Evolutionary conservation across 2,329 filamentous ascomycete species (phyloP), one percentile per base, ranked within the genome.

Genomic region (Stagonosporopsis chrysanthemi): DNA sequence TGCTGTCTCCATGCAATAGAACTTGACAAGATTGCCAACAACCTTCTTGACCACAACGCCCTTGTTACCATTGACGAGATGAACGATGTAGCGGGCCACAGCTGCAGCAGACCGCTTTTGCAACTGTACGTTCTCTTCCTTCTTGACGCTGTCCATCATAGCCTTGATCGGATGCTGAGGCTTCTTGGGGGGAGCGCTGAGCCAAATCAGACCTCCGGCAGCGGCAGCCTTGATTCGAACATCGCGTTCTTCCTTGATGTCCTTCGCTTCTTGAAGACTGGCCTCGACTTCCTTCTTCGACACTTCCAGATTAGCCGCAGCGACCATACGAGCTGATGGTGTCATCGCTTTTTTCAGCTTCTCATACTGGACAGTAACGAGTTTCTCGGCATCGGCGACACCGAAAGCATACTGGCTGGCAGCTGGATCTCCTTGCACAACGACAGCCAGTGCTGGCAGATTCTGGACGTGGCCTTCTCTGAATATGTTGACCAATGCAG

Each of bases 131-230:
- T 96, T 98, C 68, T 97, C 95, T 73, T 99, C 96, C 35, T 88
- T 88, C 78, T 98, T 99, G 71, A 99, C 86, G 70, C 94, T 98
- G 75, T 99, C 95, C 95, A 99, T 99, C 77, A 99, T 90, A 2
- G 88, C 91, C 78, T 97, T 97, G 79, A 99, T 99, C 12, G 97
- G 87, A 17, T 53, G 89, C 86, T 60, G 91, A 92, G 94, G 92
- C 74, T 96, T 98, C 84, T 97, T 98, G 0, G 96, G 94, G 9
- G 97, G 84, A 28, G 90, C 84, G 56, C 88, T 87, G 79, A 98
- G 88, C n/a, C 92, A 90, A 45, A 99, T 90, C 54, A 98, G 80
- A 11, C 93, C 93, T 62, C 91, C 92, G 11, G 94, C 92, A 19
- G 92, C 91, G 6, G 91, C 90, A 15, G 95, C 91, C 73, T 88